Percentiles rank a stretch among this genome's conserved stretches.
Conservation (phyloP, 805 yeast species). For the Lipomyces kockii region DNA sequence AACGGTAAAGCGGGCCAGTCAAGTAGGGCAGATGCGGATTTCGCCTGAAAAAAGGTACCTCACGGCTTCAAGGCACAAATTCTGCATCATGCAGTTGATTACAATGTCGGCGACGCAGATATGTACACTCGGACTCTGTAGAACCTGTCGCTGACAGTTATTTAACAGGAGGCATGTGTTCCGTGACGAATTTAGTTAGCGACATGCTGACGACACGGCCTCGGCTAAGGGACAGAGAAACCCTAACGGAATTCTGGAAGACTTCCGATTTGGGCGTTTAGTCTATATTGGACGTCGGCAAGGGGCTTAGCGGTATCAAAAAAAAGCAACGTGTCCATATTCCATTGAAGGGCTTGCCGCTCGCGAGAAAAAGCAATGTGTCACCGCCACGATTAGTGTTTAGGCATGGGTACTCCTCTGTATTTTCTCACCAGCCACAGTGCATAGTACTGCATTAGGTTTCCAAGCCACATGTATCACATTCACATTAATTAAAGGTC, state of each 20-base stretch:
- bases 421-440: too few relatives aligned
- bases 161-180: not conserved
- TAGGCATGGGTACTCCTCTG: not conserved
- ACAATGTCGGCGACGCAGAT: not conserved
- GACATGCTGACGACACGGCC: not conserved
- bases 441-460: not conserved
- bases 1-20: too few relatives aligned
- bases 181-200: not conserved
- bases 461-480: not conserved
- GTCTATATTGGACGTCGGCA: not conserved
- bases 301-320: not conserved
- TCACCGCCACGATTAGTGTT: not conserved
- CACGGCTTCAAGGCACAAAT: not conserved
- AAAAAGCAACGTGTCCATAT: not conserved
- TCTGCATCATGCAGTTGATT: too few relatives aligned
- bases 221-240: too few relatives aligned
- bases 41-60: not conserved
- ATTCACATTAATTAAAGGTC: too few relatives aligned
- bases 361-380: not conserved
- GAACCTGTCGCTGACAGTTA: not conserved
- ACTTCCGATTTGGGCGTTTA: not conserved
- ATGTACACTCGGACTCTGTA: not conserved
- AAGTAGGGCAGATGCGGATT: too few relatives aligned
- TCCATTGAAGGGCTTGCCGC: too few relatives aligned
- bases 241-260: not conserved